These are phyloP conservation scores for Nephelium lappaceum DNA, from an alignment of 345 rosid genomes.

Conservation along the genomic window DNA sequence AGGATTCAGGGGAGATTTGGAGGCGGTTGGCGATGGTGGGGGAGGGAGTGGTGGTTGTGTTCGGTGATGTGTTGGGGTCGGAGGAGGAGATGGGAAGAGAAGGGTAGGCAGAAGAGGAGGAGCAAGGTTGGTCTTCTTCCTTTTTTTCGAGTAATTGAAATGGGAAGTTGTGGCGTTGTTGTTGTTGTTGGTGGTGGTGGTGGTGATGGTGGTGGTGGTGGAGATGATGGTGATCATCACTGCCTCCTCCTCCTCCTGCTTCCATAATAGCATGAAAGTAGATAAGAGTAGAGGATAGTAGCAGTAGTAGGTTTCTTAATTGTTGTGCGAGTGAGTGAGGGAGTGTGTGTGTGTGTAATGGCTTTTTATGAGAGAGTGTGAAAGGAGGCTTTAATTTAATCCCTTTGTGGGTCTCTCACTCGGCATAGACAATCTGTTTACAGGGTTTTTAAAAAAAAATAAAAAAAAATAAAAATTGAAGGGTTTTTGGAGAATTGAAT, in stretches of 20 bases:
- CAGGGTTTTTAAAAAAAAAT: conserved; percentile 1
- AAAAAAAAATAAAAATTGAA: too few species aligned
- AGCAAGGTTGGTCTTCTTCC: conserved; percentile 64
- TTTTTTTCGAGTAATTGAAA: conserved; percentile 83
- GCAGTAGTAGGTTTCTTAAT: conserved; percentile 25
- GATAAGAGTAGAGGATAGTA: background rate
- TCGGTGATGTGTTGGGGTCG: conserved; percentile 21
- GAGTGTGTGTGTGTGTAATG: background rate
- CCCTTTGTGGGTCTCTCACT: conserved; percentile 46
- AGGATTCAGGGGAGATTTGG: conserved; percentile 37
- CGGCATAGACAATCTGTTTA: background rate
- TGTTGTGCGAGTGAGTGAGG: background rate
- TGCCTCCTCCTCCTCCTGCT: conserved; percentile 55
- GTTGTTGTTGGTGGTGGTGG: conserved; percentile 48
- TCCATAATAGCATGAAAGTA: conserved; percentile 59
- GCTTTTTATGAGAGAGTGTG: conserved; percentile 28
- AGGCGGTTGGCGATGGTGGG: conserved; percentile 6
- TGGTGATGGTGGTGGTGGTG: conserved; percentile 49
- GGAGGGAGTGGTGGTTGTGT: conserved; percentile 13
- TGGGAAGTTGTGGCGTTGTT: conserved; percentile 71
- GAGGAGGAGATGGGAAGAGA: conserved; percentile 42
- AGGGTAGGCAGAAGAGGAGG: conserved; percentile 58
- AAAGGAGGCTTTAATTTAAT: conserved; percentile 24
- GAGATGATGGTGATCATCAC: conserved; percentile 55
- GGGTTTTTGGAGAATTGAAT: background rate